Base-by-base conservation (phyloP, 176 grass and related monocot species). In the Musa itinerans region DNA sequence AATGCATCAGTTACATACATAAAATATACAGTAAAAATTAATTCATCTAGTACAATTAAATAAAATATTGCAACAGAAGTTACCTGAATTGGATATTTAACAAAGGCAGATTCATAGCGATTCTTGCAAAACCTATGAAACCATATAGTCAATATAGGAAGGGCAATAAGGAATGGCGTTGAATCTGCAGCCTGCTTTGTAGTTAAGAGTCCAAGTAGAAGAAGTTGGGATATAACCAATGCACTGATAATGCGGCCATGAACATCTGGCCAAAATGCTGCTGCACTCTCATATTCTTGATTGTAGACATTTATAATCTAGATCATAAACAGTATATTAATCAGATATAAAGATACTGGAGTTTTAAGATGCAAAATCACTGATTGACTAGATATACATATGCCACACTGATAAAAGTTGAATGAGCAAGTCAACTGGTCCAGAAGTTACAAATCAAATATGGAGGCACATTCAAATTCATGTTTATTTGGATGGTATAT, bases 261-360 rank as follows among this genome's bases (percentile, higher is more conserved):
- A 70, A 99, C 96, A 77, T 89, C 93, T 77, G 96, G 96, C 96
- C 96, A 99, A 87, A 99, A 99, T 54, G 96, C 91, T 74, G 96
- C 96, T 3, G 53, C 96, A 52, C 96, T 99, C 74, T 99, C 96
- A 68, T 99, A 99, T 87, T 99, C 91, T 86, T 95, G 96, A 76
- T 99, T 99, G 74, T 99, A 99, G 25, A 99, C 96, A 83, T 99
- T 99, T 79, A 99, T 99, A 73, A 95, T 92, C 96, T 99, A 73
- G 34, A 82, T 83, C 76, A 50, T 78, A 27, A 78, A 16, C 61
- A 71, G 48, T 21, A 63, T 77, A 64, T 17, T 17, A 14, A 51
- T 65, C 11, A 51, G 25, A 49, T 6, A 25, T 24, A 17, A 19
- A 34, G 61, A 61, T 3, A 13, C 19, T 25, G 23, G 63, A 13